Evolutionary conservation across 2,329 filamentous ascomycete species (phyloP), one percentile per base, ranked within the genome.

Genomic region (Mariannaea sp.): DNA sequence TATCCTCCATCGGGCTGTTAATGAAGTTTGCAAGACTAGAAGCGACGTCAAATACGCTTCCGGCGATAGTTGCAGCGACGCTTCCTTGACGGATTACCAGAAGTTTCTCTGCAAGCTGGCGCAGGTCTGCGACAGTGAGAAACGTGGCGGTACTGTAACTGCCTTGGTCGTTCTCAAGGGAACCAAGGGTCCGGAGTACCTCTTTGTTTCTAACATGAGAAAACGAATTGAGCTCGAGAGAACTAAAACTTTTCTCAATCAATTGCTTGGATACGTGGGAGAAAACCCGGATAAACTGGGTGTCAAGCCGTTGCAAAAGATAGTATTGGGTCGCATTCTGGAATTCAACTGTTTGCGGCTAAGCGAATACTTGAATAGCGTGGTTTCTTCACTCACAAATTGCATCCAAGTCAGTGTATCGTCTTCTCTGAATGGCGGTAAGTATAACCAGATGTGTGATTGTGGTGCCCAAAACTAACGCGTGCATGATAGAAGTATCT

Each of bases 101-200:
- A 16, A 16, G 2, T 58, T 58, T 14, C n/a, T 59, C 10, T 54
- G 43, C 43, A 56, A 58, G 36, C 53, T 61, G 13, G 52, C 57
- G 2, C 49, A 60, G 13, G 24, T 60, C 5, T 60, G 51, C 17
- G 55, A 61, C 32, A 56, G 10, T 13, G 2, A 39, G 22, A 48
- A 43, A 33, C 49, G 55, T 10, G 48, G 52, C 3, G 44, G 36
- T 3, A 58, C 55, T 8, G 46, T 55, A 10, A 61, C 53, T 1
- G 38, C 52, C 10, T 17, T 58, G 4, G 49, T 40, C 7, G 43
- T 35, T 22, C 49, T 55, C 12, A 49, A 32, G 4, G 52, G 20
- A 10, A 12, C 17, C 4, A 9, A 35, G 14, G 50, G 55, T 5
- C 50, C 52, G 1, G 42, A 44, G 10, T 61, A 57, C 29, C 40